phyloP scores from a whole-genome alignment of 495 filamentous ascomycete species.

The Parmelia sp. region DNA sequence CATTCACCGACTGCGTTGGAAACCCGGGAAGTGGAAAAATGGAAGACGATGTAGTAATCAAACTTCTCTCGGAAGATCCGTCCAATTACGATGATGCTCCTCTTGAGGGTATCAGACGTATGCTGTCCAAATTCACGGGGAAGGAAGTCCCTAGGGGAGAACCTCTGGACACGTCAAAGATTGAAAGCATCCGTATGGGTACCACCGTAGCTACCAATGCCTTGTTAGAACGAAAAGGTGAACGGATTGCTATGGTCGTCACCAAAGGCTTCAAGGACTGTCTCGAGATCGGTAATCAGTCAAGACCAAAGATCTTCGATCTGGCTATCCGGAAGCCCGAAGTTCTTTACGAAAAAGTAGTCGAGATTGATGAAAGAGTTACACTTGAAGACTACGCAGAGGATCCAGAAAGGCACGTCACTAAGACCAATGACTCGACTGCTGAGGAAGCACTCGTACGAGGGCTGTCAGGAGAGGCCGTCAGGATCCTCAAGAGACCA shows the following conservation, averaged over 20 bases:
- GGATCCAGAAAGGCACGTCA: slow-evolving; percentile 56
- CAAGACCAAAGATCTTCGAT: slow-evolving; percentile 77
- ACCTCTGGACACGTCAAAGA: slow-evolving; percentile 74
- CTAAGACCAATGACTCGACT: slow-evolving; percentile 39
- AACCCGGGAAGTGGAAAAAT: slow-evolving; percentile 52
- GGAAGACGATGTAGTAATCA: slow-evolving; percentile 72
- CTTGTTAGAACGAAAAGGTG: slow-evolving; percentile 90
- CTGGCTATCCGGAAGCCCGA: slow-evolving; percentile 73
- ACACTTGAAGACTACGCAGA: slow-evolving; percentile 87
- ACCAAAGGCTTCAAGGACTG: slow-evolving; percentile 93
- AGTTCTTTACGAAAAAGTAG: slow-evolving; percentile 65
- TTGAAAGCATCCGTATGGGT: slow-evolving; percentile 83
- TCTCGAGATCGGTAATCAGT: slow-evolving; percentile 81
- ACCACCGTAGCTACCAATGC: slow-evolving; percentile 88
- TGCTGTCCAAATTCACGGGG: slow-evolving; percentile 73
- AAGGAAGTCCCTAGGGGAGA: slow-evolving; percentile 72
- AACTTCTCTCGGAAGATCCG: slow-evolving; percentile 85
- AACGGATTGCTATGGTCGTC: slow-evolving; percentile 82
- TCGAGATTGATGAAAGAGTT: slow-evolving; percentile 77
- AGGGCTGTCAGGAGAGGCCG: slow-evolving; percentile 47
- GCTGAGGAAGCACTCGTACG: slow-evolving; percentile 39
- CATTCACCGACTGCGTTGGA: slow-evolving; percentile 67
- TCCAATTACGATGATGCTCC: slow-evolving; percentile 84
- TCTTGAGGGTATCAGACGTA: slow-evolving; percentile 83
- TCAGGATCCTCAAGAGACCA: slow-evolving; percentile 40